A percentile compares a stretch with the other conserved stretches of the same genome.
Conservation (phyloP, 2,329 filamentous ascomycete species). For the Fusarium sp. region DNA sequence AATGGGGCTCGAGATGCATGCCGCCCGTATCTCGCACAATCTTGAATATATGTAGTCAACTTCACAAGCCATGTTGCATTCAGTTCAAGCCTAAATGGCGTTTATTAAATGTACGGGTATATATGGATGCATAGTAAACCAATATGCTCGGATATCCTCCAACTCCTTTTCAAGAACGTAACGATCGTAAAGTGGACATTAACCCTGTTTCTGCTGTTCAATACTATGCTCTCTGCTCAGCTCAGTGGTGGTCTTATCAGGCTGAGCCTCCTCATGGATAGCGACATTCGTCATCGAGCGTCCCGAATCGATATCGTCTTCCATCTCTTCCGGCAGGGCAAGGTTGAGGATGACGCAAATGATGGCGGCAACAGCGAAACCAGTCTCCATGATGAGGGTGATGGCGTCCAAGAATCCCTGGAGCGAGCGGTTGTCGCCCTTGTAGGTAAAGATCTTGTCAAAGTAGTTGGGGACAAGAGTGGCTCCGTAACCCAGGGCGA, state of each 20-base stretch:
- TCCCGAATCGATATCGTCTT: slow-evolving; percentile 59
- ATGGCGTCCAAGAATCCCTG: slow-evolving; percentile 81
- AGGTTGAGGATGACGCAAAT: slow-evolving; percentile 80
- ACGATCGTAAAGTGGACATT: neutral
- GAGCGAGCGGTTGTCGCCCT: slow-evolving; percentile 73
- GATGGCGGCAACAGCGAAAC: slow-evolving; percentile 79
- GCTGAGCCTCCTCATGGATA: slow-evolving; percentile 19
- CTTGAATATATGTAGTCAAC: neutral
- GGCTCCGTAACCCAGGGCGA: slow-evolving; percentile 78
- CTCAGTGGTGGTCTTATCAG: slow-evolving; percentile 13
- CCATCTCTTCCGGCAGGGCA: slow-evolving; percentile 77
- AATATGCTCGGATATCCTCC: neutral
- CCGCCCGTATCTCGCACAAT: neutral
- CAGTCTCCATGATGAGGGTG: slow-evolving; percentile 77
- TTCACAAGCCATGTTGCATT: neutral
- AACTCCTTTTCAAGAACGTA: neutral
- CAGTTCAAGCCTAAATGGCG: neutral
- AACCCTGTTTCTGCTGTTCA: slow-evolving; percentile 31
- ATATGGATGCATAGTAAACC: neutral
- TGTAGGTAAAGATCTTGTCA: slow-evolving; percentile 76
- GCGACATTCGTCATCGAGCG: slow-evolving; percentile 31
- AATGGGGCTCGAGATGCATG: neutral
- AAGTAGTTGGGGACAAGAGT: slow-evolving; percentile 77
- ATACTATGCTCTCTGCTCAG: slow-evolving; percentile 39
- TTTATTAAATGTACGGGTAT: neutral